Conservation (phyloP, 345 rosid species). For the Eucalyptus polyanthemos region DNA sequence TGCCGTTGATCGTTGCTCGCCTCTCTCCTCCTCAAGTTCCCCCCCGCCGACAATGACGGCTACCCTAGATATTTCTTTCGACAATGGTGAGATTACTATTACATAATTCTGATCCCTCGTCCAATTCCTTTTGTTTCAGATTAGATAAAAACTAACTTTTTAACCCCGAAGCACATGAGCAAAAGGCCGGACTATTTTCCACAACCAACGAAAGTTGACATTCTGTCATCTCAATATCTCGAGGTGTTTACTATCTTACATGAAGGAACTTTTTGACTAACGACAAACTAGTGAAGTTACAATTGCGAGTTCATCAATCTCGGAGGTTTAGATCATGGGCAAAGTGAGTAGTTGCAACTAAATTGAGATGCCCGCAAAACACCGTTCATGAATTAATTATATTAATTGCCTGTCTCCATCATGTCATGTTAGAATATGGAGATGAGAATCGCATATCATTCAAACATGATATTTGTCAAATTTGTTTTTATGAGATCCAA, state of each 20-base stretch:
- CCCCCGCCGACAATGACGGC: neutral
- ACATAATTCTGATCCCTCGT: neutral
- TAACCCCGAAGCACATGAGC: neutral
- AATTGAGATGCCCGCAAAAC: rapidly evolving
- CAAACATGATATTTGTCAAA: neutral
- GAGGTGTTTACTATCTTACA: rapidly evolving
- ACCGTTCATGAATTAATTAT: neutral
- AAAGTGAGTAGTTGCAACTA: neutral
- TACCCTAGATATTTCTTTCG: neutral
- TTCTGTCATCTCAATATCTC: neutral
- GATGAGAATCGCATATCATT: neutral
- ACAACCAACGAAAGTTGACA: neutral
- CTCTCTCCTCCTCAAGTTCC: neutral
- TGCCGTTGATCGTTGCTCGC: neutral
- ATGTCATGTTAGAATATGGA: too few species aligned
- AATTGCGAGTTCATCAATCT: neutral
- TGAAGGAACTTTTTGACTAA: rapidly evolving
- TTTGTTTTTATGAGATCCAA: neutral
- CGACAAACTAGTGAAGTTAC: neutral
- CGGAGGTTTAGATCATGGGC: neutral
- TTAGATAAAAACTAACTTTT: neutral
- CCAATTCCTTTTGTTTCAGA: neutral
- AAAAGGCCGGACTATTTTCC: neutral
- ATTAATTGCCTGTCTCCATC: neutral
- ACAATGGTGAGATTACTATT: neutral